These are phyloP conservation scores for Phaseolus lunatus DNA, from an alignment of 306 rosid genomes.

Conservation along the genomic window DNA sequence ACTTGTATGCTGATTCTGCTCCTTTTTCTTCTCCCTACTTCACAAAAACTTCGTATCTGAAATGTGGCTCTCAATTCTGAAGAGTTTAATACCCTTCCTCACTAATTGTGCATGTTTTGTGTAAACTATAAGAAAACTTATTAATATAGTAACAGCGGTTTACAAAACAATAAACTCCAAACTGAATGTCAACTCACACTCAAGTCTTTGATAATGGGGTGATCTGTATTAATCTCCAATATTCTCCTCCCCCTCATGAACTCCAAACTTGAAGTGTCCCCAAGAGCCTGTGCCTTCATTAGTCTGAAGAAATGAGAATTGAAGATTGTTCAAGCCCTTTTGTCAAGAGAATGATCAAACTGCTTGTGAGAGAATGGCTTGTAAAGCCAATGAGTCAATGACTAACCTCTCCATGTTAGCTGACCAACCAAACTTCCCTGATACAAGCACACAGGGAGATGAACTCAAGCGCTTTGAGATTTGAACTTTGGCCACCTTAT, in stretches of 20 bases:
- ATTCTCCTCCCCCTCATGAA: conserved; percentile 99
- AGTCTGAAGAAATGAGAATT: conserved; percentile 59
- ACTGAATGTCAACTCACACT: conserved; percentile 60
- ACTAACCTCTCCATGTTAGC: conserved; percentile 98
- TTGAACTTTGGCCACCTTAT: conserved; percentile 94
- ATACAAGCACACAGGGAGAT: conserved; percentile 99
- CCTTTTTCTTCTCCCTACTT: no score
- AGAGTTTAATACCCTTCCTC: background rate
- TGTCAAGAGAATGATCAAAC: conserved; percentile 6
- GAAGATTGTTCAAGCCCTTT: background rate
- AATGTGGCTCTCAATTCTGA: background rate
- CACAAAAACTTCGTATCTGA: background rate
- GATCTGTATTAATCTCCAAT: conserved; percentile 95
- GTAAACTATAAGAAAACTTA: background rate
- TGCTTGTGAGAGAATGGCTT: background rate
- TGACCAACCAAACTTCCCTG: conserved; percentile 99
- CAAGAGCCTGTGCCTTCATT: conserved; percentile 99
- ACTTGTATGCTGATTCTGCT: background rate
- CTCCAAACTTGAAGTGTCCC: conserved; percentile 92
- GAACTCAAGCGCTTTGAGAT: conserved; percentile 95
- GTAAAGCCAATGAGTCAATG: background rate
- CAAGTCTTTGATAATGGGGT: conserved; percentile 87
- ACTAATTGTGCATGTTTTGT: background rate
- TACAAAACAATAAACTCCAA: conserved; percentile 12
- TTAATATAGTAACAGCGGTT: background rate